phyloP scores from a whole-genome alignment of 1,284 basidiomycete species.

The Irpex lacteus region DNA sequence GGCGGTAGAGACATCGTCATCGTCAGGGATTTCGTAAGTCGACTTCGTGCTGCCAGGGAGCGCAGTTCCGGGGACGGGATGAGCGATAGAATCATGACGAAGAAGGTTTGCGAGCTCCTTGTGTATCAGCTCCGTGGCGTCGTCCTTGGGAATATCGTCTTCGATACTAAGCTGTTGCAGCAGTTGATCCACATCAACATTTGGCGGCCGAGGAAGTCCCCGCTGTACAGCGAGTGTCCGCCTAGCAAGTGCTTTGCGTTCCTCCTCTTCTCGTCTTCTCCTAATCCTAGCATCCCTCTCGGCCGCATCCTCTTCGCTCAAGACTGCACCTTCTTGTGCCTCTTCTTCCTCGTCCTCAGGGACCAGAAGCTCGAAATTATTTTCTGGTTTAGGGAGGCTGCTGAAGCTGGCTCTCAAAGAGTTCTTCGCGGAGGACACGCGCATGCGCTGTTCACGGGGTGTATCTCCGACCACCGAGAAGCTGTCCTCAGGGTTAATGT shows the following conservation, averaged over 20 bases:
- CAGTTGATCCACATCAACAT: slow-evolving; percentile 72
- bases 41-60: slow-evolving; percentile 74
- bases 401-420: slow-evolving; percentile 82
- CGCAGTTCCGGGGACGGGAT: slow-evolving; percentile 90
- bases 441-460: slow-evolving; percentile 71
- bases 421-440: slow-evolving; percentile 61
- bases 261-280: slow-evolving; percentile 73
- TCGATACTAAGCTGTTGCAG: slow-evolving; percentile 56
- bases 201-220: slow-evolving; percentile 83
- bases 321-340: slow-evolving; percentile 36
- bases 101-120: slow-evolving; percentile 79
- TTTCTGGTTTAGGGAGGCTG: slow-evolving; percentile 89
- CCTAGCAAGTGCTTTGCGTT: slow-evolving; percentile 74
- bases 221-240: slow-evolving; percentile 82
- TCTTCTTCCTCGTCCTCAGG: slow-evolving; percentile 81
- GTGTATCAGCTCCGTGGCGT: slow-evolving; percentile 70
- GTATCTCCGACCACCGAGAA: slow-evolving; percentile 59
- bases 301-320: slow-evolving; percentile 85
- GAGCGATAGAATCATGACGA: slow-evolving; percentile 84
- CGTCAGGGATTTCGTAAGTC: slow-evolving; percentile 73
- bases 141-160: slow-evolving; percentile 43
- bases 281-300: slow-evolving; percentile 84
- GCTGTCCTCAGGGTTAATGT: slow-evolving; percentile 77
- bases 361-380: slow-evolving; percentile 95
- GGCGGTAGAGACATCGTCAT: slow-evolving; percentile 76